Conservation (phyloP, 1,139 yeast genomes). For the Groenewaldozyma auringiensis region DNA sequence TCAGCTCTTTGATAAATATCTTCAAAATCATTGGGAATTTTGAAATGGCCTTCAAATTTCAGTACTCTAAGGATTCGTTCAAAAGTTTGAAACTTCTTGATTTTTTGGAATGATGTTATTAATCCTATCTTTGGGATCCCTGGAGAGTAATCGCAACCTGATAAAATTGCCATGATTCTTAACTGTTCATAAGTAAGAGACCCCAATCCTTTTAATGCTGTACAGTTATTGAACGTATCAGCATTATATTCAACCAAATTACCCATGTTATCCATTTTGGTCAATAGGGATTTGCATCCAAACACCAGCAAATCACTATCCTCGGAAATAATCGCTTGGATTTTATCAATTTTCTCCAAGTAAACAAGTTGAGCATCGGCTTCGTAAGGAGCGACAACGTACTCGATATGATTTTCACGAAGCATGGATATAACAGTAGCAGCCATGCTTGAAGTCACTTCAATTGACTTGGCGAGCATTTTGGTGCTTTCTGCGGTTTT, state of each 20-base stretch:
- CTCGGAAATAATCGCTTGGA: conserved; percentile 84
- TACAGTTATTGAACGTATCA: conserved; percentile 31
- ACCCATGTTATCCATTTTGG: conserved; percentile 70
- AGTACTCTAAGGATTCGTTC: conserved; percentile 48
- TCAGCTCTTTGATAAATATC: conserved; percentile 60
- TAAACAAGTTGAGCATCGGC: conserved; percentile 97
- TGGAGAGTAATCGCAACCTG: conserved; percentile 94
- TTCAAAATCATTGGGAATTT: conserved; percentile 51
- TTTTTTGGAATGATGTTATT: conserved; percentile 61
- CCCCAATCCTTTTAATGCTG: conserved; percentile 34
- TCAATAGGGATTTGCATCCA: conserved; percentile 70
- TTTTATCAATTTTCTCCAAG: conserved; percentile 64
- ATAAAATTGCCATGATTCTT: conserved; percentile 70
- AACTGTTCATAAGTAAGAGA: conserved; percentile 50
- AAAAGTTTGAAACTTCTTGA: conserved; percentile 44
- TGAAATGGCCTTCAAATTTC: conserved; percentile 52
- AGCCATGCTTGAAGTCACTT: conserved; percentile 88
- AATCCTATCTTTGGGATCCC: conserved; percentile 81
- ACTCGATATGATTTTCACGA: conserved; percentile 50
- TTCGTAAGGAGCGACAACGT: conserved; percentile 94
- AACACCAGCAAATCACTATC: conserved; percentile 89
- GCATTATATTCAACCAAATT: conserved; percentile 63
- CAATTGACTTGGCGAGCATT: conserved; percentile 59
- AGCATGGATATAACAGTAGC: conserved; percentile 69
- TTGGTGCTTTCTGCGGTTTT: conserved; percentile 55